Base-by-base conservation (phyloP, 805 yeast species). In the Zygoascus tannicola region DNA sequence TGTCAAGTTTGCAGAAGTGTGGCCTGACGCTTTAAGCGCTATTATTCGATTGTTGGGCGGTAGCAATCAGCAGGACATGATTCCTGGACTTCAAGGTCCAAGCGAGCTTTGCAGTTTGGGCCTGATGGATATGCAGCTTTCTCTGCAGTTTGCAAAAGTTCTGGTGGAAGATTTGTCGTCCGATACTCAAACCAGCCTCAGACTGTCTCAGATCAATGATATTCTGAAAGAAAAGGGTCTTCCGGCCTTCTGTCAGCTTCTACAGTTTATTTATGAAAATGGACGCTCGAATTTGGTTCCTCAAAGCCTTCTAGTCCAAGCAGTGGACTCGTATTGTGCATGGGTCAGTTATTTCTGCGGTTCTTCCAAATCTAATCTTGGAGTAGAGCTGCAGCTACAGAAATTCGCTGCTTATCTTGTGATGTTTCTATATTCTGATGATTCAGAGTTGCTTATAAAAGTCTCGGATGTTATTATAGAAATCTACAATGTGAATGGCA, bases 1-100 rank as follows among this genome's bases (percentile, higher is more conserved):
- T 57, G 59, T 70, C 28, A 59, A 63, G 38, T 60, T 67, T 45
- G 63, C 61, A 35, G 45, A 54, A 1, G 40, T 46, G 2, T 75
- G 78, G 73, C 37, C 43, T 4, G 53, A 67, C 40, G 34, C 44
- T 15, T 15, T 41, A n/a, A 15, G 16, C 12, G 35, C 34, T 3
- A 33, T 39, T 4, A 39, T 39, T 30, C 14, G 20, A 14, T 33
- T 18, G n/a, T 33, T 33, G n/a, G 20, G 20, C 7, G n/a, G 20
- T 14, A 33, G 16, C 20, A 33, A 33, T 14, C 30, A 26, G 12
- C 10, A 26, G 12, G 10, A 26, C 7, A 26, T 7, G 10, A 26
- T 26, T 26, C 10, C 7, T 8, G 30, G 30, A 26, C 12, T 26
- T 8, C 30, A 26, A 26, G 30, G 10, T 7, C 30, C 30, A 8